Percentiles rank a stretch among this genome's conserved stretches.
phyloP scores from a whole-genome alignment of 768 basidiomycete species.

The Kwoniella bestiolae region DNA sequence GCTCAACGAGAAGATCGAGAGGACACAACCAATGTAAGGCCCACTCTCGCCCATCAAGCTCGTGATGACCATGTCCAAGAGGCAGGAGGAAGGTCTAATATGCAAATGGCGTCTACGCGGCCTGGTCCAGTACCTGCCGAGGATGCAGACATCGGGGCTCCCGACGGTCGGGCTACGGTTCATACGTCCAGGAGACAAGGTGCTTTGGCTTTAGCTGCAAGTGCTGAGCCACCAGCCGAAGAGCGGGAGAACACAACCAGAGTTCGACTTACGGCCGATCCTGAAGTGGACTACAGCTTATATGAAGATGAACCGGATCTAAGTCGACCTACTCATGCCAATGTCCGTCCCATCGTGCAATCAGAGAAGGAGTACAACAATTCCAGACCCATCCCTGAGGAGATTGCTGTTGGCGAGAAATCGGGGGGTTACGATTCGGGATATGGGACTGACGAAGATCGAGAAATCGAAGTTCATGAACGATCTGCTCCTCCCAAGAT shows the following conservation, averaged over 20 bases:
- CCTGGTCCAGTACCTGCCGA: background rate
- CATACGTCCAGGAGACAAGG: background rate
- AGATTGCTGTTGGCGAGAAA: background rate
- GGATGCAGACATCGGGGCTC: slow-evolving; percentile 14
- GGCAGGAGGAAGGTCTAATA: background rate
- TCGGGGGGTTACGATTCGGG: background rate
- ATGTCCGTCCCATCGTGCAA: background rate
- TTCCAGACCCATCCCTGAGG: background rate
- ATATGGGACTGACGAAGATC: background rate
- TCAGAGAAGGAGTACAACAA: background rate
- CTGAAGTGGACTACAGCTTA: background rate
- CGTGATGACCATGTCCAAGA: background rate
- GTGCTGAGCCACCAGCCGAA: background rate
- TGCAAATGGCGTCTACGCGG: background rate
- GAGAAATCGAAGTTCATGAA: background rate
- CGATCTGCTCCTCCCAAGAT: background rate
- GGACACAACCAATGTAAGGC: background rate
- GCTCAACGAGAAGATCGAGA: background rate
- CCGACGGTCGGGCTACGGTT: background rate
- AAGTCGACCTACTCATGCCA: too few relatives aligned
- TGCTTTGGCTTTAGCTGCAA: background rate
- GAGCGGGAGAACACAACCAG: background rate
- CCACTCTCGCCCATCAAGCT: background rate
- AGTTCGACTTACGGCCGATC: background rate
- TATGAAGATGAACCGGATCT: background rate